Evolutionary conservation across 306 rosid species (phyloP).

Genomic region (Cyamopsis tetragonoloba): DNA sequence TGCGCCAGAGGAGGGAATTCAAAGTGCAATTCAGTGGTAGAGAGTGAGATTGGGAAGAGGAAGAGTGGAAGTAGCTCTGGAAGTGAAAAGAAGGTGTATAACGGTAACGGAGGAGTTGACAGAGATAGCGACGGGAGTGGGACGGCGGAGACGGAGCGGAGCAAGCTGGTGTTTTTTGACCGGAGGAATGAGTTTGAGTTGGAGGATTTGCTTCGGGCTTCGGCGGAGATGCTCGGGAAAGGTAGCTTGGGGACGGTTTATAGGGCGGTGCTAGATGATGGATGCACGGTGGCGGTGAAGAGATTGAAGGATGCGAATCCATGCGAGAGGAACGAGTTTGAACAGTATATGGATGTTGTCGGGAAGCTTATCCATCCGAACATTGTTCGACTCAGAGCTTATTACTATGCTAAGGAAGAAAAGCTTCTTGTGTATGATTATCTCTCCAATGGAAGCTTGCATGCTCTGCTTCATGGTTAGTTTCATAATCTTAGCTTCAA

Average conservation of each 20-base stretch:
- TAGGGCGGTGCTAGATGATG: slow-evolving; percentile 81
- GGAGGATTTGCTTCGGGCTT: slow-evolving; percentile 84
- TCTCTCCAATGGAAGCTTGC: slow-evolving; percentile 89
- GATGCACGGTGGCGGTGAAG: slow-evolving; percentile 80
- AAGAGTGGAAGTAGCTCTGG: slow-evolving; percentile 71
- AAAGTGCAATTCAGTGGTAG: slow-evolving; percentile 40
- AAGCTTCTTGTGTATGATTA: slow-evolving; percentile 93
- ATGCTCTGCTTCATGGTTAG: slow-evolving; percentile 87
- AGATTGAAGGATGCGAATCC: slow-evolving; percentile 90
- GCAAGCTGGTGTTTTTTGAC: slow-evolving; percentile 82
- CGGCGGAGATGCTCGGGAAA: slow-evolving; percentile 98
- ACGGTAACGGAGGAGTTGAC: slow-evolving; percentile 38
- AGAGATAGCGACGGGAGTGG: slow-evolving; percentile 86
- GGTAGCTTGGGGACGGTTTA: slow-evolving; percentile 97
- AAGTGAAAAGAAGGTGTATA: slow-evolving; percentile 73
- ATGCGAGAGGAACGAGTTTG: slow-evolving; percentile 72
- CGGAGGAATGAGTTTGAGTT: slow-evolving; percentile 80
- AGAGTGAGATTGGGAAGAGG: slow-evolving; percentile 73
- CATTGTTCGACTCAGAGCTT: slow-evolving; percentile 76
- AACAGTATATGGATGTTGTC: slow-evolving; percentile 89
- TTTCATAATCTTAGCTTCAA: too few relatives aligned
- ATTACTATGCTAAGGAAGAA: slow-evolving; percentile 89
- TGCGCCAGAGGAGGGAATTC: slow-evolving; percentile 56
- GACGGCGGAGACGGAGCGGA: slow-evolving; percentile 60
- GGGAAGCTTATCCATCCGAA: slow-evolving; percentile 82